These are phyloP conservation scores for Hevea brasiliensis DNA, from an alignment of 345 rosid genomes.

Conservation along the genomic window DNA sequence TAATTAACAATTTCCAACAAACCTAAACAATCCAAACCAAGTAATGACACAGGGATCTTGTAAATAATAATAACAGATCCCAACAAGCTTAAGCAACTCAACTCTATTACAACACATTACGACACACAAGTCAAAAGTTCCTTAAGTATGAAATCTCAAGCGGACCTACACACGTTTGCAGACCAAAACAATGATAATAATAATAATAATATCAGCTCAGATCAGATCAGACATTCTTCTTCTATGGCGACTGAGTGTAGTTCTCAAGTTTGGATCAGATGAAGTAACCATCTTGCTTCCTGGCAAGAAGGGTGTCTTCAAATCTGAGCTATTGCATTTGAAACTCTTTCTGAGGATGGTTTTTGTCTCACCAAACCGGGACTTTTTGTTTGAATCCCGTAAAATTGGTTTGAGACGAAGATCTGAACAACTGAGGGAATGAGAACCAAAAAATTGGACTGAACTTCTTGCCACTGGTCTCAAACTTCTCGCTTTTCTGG, in stretches of 20 bases:
- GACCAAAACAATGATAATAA: neutral
- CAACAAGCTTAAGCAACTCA: constrained; percentile 22
- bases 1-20: constrained; percentile 20
- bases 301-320: constrained; percentile 39
- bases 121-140: neutral
- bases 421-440: constrained; percentile 67
- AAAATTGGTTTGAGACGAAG: constrained; percentile 43
- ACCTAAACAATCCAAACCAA: constrained; percentile 21
- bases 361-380: constrained; percentile 40
- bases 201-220: constrained; percentile 16
- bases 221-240: constrained; percentile 79
- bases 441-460: constrained; percentile 50
- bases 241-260: constrained; percentile 51
- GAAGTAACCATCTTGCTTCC: constrained; percentile 60
- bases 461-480: constrained; percentile 44
- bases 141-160: constrained; percentile 1
- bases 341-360: constrained; percentile 36
- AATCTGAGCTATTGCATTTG: constrained; percentile 31
- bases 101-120: neutral
- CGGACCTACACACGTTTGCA: neutral
- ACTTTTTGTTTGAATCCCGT: constrained; percentile 46
- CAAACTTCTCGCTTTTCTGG: constrained; percentile 37
- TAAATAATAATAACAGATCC: constrained; percentile 26
- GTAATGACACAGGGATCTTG: constrained; percentile 16
- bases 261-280: constrained; percentile 68